These are phyloP conservation scores for Mrakia blollopis DNA, from an alignment of 768 basidiomycete genomes.

Conservation along the genomic window DNA sequence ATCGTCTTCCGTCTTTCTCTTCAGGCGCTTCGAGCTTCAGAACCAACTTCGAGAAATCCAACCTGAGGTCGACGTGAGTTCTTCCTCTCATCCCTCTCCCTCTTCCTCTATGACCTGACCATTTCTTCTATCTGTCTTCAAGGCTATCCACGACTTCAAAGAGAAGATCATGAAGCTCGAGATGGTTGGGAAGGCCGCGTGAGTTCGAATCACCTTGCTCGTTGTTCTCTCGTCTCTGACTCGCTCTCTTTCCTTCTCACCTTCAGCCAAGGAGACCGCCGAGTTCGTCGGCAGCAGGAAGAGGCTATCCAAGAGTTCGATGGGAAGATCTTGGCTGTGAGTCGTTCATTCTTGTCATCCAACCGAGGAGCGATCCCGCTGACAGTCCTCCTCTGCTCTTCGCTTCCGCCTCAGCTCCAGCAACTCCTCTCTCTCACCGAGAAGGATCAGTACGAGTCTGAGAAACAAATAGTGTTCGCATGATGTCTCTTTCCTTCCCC, in stretches of 20 bases:
- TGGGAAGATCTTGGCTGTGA: slow-evolving; percentile 12
- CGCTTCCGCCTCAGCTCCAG: neutral
- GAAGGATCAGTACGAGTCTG: neutral
- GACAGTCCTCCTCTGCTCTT: neutral
- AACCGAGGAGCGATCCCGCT: neutral
- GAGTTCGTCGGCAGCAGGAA: slow-evolving; percentile 4
- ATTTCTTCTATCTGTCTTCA: neutral
- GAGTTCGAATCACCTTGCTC: neutral
- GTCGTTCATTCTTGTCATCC: neutral
- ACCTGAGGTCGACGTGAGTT: slow-evolving; percentile 15
- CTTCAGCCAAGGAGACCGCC: slow-evolving; percentile 1
- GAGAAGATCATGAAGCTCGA: slow-evolving; percentile 17
- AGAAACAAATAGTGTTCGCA: neutral
- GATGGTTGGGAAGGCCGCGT: slow-evolving; percentile 12
- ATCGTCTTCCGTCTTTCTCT: neutral
- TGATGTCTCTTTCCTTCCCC: neutral
- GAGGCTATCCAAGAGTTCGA: neutral
- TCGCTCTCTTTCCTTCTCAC: neutral
- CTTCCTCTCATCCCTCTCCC: neutral
- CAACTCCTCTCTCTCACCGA: neutral
- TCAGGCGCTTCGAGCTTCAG: slow-evolving; percentile 2
- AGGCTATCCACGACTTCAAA: neutral
- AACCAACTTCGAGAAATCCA: slow-evolving; percentile 10
- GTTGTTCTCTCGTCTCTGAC: neutral
- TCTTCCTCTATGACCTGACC: neutral